Evolutionary conservation across 192 early-diverging fungal genomes (phyloP).

Genomic region (Cetraspora pellucida): DNA sequence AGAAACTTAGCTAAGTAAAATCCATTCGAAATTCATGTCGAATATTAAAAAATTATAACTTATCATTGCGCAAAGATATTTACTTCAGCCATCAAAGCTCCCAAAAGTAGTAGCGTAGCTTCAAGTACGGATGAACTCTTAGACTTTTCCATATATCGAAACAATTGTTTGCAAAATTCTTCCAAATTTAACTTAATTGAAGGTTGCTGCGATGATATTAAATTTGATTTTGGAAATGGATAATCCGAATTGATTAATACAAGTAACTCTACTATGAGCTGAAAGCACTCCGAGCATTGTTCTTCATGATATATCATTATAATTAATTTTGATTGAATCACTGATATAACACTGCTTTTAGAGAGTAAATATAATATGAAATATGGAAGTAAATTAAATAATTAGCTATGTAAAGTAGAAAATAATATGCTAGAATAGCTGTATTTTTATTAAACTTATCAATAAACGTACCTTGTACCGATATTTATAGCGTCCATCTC

Average conservation of each 20-base stretch:
- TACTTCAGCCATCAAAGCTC: conserved; percentile 16
- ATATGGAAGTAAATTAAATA: background rate
- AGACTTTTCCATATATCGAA: background rate
- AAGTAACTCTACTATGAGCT: background rate
- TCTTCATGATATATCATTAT: conserved; percentile 24
- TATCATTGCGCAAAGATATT: background rate
- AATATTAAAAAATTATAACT: no score
- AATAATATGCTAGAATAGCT: no score
- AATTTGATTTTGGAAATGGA: conserved; percentile 9
- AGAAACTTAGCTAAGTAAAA: background rate
- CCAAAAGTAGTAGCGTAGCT: conserved; percentile 10
- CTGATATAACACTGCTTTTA: background rate
- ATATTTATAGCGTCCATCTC: background rate
- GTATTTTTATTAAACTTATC: background rate
- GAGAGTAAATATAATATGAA: background rate
- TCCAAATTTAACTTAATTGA: conserved; percentile 1
- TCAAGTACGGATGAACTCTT: conserved; percentile 4
- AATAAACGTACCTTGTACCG: no score
- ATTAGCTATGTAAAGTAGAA: no score
- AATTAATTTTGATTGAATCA: conserved; percentile 18
- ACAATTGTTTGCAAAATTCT: conserved; percentile 26
- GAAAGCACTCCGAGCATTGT: background rate
- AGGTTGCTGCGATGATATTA: background rate
- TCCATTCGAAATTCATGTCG: no score
- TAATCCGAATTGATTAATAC: background rate